Evolutionary conservation across 768 basidiomycete species (phyloP).

Genomic region (Amanita fuliginea): DNA sequence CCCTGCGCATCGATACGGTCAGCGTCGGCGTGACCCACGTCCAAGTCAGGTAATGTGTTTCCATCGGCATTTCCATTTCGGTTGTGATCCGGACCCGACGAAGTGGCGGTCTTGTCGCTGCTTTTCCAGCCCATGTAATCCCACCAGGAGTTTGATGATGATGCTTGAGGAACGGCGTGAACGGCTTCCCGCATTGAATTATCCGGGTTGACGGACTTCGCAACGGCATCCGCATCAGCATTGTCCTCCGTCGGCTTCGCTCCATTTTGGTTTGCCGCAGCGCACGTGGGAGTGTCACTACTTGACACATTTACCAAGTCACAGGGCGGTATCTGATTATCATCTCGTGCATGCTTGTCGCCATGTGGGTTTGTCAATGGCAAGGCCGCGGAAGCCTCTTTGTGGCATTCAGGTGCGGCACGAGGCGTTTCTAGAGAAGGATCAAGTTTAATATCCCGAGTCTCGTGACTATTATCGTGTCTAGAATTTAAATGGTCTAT

Average conservation of each 20-base stretch:
- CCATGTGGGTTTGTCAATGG: neutral
- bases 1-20: neutral
- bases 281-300: neutral
- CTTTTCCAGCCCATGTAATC: constrained; percentile 5
- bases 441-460: neutral
- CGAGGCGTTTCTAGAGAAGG: neutral
- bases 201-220: neutral
- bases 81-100: neutral
- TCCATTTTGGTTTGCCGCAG: neutral
- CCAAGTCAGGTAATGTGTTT: neutral
- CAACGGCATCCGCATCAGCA: neutral
- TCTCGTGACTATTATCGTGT: neutral
- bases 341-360: neutral
- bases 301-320: neutral
- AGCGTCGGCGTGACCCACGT: neutral
- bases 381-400: neutral
- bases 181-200: neutral
- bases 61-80: neutral
- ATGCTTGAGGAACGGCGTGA: neutral
- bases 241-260: neutral
- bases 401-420: neutral
- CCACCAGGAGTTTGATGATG: constrained; percentile 1
- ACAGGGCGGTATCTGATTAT: neutral
- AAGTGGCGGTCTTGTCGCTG: neutral
- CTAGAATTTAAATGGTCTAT: neutral